Evolutionary conservation across 2,329 filamentous ascomycete genomes (phyloP), one percentile per base, ranked within the genome.

Genomic region (Lasiodiplodia sp.): DNA sequence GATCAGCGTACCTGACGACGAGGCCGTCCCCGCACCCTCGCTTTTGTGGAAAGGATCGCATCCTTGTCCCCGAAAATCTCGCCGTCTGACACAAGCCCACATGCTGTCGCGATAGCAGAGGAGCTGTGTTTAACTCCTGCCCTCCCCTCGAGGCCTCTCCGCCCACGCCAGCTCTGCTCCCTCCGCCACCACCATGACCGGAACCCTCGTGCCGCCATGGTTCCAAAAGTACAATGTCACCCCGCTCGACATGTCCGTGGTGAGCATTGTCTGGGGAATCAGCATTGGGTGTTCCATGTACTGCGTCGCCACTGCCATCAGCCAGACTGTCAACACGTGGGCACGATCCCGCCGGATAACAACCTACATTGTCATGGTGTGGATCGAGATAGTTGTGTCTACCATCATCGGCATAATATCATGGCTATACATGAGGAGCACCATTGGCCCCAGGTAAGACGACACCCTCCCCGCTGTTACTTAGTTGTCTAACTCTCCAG

Each of bases 351-450:
- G 18, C 14, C 25, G 34, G 51, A 44, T 66, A 21, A 66, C 63
- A 11, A 51, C 34, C 2, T 84, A 83, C 66, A 73, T 83, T 47
- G 72, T 76, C 67, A 74, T 84, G 83, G 74, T 85, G 8, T 85
- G 84, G 83, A 75, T 79, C 18, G 83, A 85, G 66, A 79, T 83
- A 4, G 4, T 76, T 0, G 80, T 80, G 12, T 83, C 81, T 63
- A 28, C 82, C 0, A 71, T 72, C 10, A 81, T 84, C 62, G 75
- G 76, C 6, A 72, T 83, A 11, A 69, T 83, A 2, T 80, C 76
- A 4, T 85, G 79, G 75, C 71, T 84, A 1, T 81, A 80, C 65
- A 69, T 85, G 0, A 73, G 79, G 51, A 79, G 75, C 0, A 69
- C 78, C 5, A 72, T 84, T 11, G 70, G 70, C 5, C 65, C 74